Percentiles rank a stretch among this genome's conserved stretches.
phyloP scores from a whole-genome alignment of 2,329 filamentous ascomycete species.

The Thermothelomyces thermophilus region DNA sequence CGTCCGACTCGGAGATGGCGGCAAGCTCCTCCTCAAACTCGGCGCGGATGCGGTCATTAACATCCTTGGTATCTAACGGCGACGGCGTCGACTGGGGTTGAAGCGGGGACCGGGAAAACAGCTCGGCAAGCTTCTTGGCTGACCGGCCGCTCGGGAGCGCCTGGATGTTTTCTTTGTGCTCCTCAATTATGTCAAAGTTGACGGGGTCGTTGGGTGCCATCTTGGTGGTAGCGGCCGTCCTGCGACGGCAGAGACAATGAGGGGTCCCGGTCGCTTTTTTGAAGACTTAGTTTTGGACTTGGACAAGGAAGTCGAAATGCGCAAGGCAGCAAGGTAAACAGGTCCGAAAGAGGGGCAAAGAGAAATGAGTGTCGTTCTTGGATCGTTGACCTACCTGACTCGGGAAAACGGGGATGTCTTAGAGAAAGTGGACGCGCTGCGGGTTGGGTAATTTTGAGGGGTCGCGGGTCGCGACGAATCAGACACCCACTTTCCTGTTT shows the following conservation, averaged over 20 bases:
- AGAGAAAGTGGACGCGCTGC: neutral
- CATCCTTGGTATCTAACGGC: slow-evolving; percentile 62
- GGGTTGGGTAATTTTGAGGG: slow-evolving; percentile 2
- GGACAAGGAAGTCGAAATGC: no score
- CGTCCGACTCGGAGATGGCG: slow-evolving; percentile 77
- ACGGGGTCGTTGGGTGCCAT: slow-evolving; percentile 53
- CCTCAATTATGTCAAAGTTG: slow-evolving; percentile 88
- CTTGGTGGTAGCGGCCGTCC: slow-evolving; percentile 22
- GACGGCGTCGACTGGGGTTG: slow-evolving; percentile 56
- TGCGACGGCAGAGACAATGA: neutral
- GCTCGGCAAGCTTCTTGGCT: slow-evolving; percentile 77
- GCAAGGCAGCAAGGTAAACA: neutral
- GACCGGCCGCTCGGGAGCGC: slow-evolving; percentile 81
- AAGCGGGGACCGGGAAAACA: slow-evolving; percentile 63
- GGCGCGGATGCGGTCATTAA: slow-evolving; percentile 72
- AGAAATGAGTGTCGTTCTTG: neutral
- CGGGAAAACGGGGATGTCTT: neutral
- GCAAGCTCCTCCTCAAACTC: slow-evolving; percentile 82
- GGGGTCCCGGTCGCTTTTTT: neutral
- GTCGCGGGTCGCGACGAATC: slow-evolving; percentile 8
- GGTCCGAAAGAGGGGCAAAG: neutral
- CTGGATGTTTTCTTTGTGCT: slow-evolving; percentile 97
- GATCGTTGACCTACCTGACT: slow-evolving; percentile 1
- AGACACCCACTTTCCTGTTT: slow-evolving; percentile 11
- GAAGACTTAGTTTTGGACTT: no score